Percentiles rank a stretch among this genome's conserved stretches.
Conservation (phyloP, 305 asterid species). For the Fraxinus platypoda region DNA sequence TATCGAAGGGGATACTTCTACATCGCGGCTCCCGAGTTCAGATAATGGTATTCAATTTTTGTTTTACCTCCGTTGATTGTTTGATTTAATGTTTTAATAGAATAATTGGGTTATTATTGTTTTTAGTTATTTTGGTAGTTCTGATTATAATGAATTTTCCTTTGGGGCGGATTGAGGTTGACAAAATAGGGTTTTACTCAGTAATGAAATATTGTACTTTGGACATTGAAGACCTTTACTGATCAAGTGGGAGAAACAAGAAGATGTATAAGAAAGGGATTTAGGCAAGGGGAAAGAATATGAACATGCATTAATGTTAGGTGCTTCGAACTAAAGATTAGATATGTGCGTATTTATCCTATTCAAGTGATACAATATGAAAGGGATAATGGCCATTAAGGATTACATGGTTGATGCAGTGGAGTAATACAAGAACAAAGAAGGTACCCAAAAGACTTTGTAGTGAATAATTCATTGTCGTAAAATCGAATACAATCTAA, state of each 20-base stretch:
- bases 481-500: neutral
- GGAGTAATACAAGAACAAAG: neutral
- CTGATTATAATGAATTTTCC: slow-evolving; percentile 8
- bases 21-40: slow-evolving; percentile 55
- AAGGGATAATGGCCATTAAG: neutral
- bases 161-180: neutral
- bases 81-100: neutral
- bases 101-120: neutral
- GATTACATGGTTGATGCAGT: neutral
- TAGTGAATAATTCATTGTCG: neutral
- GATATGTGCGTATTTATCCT: neutral
- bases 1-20: slow-evolving; percentile 72
- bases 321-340: neutral
- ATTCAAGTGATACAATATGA: neutral
- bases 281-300: neutral
- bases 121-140: slow-evolving; percentile 9
- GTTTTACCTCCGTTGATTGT: neutral
- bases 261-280: slow-evolving; percentile 4
- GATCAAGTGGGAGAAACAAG: neutral
- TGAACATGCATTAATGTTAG: neutral
- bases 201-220: neutral
- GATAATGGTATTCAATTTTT: slow-evolving; percentile 34
- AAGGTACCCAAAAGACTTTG: neutral
- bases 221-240: neutral
- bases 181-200: neutral